phyloP scores from a whole-genome alignment of 2,329 filamentous ascomycete species.

The Trichoderma hamatum region DNA sequence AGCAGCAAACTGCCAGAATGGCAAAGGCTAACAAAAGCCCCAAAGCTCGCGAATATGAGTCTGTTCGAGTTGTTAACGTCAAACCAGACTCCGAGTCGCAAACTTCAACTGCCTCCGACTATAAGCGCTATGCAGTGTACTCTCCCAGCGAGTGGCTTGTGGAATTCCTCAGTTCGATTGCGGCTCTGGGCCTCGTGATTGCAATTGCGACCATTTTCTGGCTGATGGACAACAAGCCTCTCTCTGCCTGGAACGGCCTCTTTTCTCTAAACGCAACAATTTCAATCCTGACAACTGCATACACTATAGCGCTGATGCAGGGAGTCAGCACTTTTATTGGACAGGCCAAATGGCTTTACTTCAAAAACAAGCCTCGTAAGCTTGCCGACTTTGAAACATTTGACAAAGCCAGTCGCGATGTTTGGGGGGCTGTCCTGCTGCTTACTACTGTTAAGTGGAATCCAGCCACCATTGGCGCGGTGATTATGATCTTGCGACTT shows the following conservation, averaged over 20 bases:
- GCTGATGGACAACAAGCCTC: neutral
- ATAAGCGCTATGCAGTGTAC: neutral
- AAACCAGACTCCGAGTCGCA: neutral
- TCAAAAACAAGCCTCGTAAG: neutral
- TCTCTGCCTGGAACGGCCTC: neutral
- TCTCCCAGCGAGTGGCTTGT: neutral
- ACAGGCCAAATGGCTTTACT: neutral
- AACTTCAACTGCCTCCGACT: neutral
- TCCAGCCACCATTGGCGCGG: neutral
- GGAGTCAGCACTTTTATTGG: neutral
- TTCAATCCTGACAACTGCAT: neutral
- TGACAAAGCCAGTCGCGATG: neutral
- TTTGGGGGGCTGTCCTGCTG: neutral
- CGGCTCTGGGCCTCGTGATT: neutral
- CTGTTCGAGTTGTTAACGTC: neutral
- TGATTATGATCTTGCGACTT: neutral
- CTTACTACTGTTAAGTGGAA: neutral
- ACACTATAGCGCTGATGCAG: neutral
- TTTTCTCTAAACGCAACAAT: neutral
- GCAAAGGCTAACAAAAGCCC: neutral
- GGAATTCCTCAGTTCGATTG: neutral
- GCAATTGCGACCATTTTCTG: neutral
- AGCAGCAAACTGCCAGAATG: neutral
- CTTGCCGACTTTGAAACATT: neutral
- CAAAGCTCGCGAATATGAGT: neutral